A percentile compares a stretch with the other conserved stretches of the same genome.
Evolutionary conservation across 768 basidiomycete species (phyloP).

Genomic region (Gloeopeniophorella convolvens): DNA sequence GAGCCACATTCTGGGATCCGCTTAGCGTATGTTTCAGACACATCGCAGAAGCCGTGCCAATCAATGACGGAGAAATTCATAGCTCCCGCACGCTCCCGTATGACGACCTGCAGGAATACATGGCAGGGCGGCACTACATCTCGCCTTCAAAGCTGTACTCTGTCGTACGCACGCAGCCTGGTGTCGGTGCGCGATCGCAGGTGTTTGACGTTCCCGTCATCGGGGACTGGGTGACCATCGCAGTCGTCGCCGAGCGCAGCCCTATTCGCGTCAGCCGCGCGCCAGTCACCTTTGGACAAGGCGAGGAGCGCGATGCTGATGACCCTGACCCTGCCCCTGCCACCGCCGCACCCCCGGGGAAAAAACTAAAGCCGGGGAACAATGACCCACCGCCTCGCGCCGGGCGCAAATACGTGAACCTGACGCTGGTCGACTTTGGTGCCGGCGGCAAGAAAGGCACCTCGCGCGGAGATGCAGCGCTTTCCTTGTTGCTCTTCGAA

Average conservation of each 20-base stretch:
- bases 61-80: background rate
- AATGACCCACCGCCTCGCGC: conserved; percentile 32
- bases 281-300: conserved; percentile 46
- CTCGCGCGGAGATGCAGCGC: conserved; percentile 74
- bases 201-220: conserved; percentile 88
- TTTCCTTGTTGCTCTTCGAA: conserved; percentile 85
- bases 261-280: conserved; percentile 67
- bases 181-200: conserved; percentile 43
- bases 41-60: too few species aligned
- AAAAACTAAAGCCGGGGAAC: conserved; percentile 13
- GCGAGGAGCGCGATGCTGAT: conserved; percentile 35
- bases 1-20: conserved; percentile 92
- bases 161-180: conserved; percentile 64
- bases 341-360: background rate
- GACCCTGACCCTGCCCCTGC: conserved; percentile 10
- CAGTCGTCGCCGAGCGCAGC: conserved; percentile 88
- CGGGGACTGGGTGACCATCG: conserved; percentile 94
- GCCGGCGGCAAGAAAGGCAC: conserved; percentile 50
- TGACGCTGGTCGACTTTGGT: conserved; percentile 81
- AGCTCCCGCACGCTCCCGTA: conserved; percentile 73
- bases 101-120: conserved; percentile 71
- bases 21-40: conserved; percentile 53
- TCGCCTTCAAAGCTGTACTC: conserved; percentile 89
- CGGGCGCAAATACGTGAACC: conserved; percentile 79
- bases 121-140: conserved; percentile 79